Evolutionary conservation across 768 basidiomycete species (phyloP).

Genomic region (Tricholoma hemisulphureum): DNA sequence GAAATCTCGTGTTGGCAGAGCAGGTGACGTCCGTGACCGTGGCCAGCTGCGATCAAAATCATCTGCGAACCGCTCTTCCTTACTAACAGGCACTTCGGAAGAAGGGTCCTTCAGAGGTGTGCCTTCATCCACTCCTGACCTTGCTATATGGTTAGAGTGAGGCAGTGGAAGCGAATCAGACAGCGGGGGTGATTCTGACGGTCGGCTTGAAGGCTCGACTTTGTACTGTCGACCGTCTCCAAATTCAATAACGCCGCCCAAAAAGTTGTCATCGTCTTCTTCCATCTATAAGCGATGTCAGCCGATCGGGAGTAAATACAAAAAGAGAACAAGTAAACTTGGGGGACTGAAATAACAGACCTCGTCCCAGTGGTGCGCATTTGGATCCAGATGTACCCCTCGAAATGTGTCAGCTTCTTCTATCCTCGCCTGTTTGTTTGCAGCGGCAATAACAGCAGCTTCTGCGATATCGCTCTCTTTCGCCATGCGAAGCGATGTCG

Average conservation of each 20-base stretch:
- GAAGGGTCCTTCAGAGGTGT: conserved; percentile 20
- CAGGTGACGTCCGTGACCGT: conserved; percentile 55
- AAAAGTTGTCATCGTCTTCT: conserved; percentile 89
- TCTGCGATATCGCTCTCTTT: conserved; percentile 43
- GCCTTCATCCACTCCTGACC: conserved; percentile 20
- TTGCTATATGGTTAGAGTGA: conserved; percentile 13
- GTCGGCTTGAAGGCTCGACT: conserved; percentile 50
- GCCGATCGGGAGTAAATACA: background rate
- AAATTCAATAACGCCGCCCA: conserved; percentile 90
- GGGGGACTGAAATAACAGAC: conserved; percentile 45
- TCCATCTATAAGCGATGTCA: conserved; percentile 57
- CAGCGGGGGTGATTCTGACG: conserved; percentile 25
- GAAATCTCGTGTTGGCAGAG: conserved; percentile 42
- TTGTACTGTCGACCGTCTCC: conserved; percentile 93
- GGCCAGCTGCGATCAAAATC: conserved; percentile 98
- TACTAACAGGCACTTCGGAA: conserved; percentile 54
- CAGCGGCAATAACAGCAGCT: conserved; percentile 48
- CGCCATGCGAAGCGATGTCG: conserved; percentile 32
- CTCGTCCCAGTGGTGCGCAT: conserved; percentile 97
- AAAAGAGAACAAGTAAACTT: background rate
- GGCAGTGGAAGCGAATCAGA: conserved; percentile 27
- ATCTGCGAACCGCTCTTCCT: conserved; percentile 87
- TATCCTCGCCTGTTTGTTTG: conserved; percentile 61
- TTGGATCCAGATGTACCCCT: conserved; percentile 90
- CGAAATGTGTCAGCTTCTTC: conserved; percentile 94